Percentiles rank a stretch among this genome's conserved stretches.
Conservation (phyloP, 371 early-diverging fungal genomes). For the Mortierella sp. region DNA sequence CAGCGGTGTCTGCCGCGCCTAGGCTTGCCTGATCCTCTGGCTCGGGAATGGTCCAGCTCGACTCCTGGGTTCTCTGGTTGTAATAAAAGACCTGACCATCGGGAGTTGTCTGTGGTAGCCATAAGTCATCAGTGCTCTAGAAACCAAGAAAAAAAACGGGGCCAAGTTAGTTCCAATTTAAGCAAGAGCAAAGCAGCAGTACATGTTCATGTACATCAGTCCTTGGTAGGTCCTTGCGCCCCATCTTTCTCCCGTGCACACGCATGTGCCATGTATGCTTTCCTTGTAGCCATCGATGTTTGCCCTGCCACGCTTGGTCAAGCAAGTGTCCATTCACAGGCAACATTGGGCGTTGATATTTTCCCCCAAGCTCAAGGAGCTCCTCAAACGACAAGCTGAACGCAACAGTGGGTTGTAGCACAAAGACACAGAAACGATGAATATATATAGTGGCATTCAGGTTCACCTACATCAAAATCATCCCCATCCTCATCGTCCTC, state of each 20-base stretch:
- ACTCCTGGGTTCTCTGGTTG: slow-evolving; percentile 66
- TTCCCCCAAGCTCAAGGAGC: no score
- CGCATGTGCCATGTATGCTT: neutral
- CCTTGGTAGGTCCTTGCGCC: no score
- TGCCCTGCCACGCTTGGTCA: no score
- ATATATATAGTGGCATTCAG: no score
- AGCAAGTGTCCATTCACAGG: no score
- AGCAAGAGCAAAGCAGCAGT: neutral
- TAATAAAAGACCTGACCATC: slow-evolving; percentile 70
- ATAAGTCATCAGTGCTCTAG: slow-evolving; percentile 43
- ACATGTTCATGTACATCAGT: no score
- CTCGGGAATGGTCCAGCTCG: slow-evolving; percentile 60
- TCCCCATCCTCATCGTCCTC: slow-evolving; percentile 33
- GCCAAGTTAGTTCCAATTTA: neutral
- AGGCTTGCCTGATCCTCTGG: slow-evolving; percentile 28
- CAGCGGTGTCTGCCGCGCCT: slow-evolving; percentile 21
- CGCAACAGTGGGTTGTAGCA: no score
- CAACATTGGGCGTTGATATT: no score
- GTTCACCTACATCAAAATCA: slow-evolving; percentile 41
- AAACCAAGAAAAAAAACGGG: neutral
- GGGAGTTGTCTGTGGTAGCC: slow-evolving; percentile 59
- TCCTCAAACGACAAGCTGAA: no score
- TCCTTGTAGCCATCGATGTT: no score
- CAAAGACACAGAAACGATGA: no score
- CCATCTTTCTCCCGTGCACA: no score